A percentile compares a stretch with the other conserved stretches of the same genome.
phyloP scores from a whole-genome alignment of 1,139 yeast genomes.

The Yamadazyma epiphylla region DNA sequence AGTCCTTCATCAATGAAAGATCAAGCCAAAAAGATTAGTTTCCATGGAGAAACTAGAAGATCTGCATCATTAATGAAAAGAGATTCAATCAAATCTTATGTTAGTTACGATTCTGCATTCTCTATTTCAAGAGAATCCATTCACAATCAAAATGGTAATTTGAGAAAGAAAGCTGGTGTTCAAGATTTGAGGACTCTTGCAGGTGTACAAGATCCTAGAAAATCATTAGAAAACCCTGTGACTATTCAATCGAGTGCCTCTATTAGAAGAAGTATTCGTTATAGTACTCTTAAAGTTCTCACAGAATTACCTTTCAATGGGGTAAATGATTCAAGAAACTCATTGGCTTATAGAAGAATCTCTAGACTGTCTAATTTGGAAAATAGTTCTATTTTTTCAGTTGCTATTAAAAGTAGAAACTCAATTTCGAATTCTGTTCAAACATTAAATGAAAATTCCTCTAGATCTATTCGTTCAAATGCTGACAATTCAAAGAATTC shows the following conservation, averaged over 20 bases:
- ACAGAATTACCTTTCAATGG: constrained; percentile 40
- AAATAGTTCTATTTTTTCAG: constrained; percentile 37
- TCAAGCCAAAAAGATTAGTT: constrained; percentile 23
- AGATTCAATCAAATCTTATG: constrained; percentile 46
- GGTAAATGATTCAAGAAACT: constrained; percentile 12
- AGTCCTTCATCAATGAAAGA: constrained; percentile 35
- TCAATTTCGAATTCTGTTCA: constrained; percentile 16
- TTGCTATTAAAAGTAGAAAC: constrained; percentile 20
- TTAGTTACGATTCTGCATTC: constrained; percentile 55
- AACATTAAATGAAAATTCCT: constrained; percentile 12
- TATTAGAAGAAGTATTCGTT: constrained; percentile 29
- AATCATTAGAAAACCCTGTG: constrained; percentile 23
- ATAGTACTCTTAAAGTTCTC: constrained; percentile 38
- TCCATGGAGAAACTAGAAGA: constrained; percentile 16
- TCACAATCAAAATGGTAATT: constrained; percentile 14
- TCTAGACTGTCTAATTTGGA: constrained; percentile 23
- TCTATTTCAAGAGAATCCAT: constrained; percentile 31
- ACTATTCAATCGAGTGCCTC: constrained; percentile 20
- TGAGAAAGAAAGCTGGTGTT: constrained; percentile 37
- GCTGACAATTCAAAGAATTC: constrained; percentile 22
- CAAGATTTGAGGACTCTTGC: constrained; percentile 30
- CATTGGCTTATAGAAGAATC: constrained; percentile 6
- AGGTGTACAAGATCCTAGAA: constrained; percentile 14
- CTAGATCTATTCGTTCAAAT: constrained; percentile 6
- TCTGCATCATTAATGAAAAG: constrained; percentile 25